Conservation (phyloP, 1,284 basidiomycete species). For the Microbotryum scabiosae region DNA sequence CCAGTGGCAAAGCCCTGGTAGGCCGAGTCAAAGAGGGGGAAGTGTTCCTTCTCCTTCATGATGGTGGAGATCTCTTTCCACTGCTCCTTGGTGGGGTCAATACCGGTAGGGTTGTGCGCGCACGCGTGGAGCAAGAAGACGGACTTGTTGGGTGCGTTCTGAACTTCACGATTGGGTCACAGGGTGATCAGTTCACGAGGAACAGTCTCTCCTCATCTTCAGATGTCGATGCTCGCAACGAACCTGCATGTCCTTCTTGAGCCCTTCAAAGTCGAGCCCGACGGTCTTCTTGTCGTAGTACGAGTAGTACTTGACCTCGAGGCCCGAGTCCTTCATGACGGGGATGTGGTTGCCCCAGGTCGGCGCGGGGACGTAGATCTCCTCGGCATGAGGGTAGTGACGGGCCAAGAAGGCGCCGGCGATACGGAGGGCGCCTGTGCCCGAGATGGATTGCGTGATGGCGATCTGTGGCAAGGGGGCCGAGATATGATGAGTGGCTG, state of each 20-base stretch:
- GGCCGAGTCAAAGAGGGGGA: slow-evolving; percentile 95
- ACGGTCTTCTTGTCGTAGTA: slow-evolving; percentile 91
- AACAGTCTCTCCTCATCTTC: neutral
- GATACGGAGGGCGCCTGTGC: slow-evolving; percentile 94
- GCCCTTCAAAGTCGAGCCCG: slow-evolving; percentile 72
- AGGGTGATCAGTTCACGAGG: no score
- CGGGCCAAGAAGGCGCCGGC: slow-evolving; percentile 87
- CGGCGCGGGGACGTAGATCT: slow-evolving; percentile 86
- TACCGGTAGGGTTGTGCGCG: slow-evolving; percentile 47
- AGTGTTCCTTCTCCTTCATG: slow-evolving; percentile 69
- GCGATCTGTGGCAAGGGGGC: slow-evolving; percentile 54
- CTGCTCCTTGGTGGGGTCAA: slow-evolving; percentile 68
- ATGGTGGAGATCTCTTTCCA: slow-evolving; percentile 75
- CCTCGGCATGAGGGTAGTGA: slow-evolving; percentile 79
- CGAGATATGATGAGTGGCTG: neutral
- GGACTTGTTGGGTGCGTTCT: slow-evolving; percentile 42
- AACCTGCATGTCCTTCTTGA: slow-evolving; percentile 56
- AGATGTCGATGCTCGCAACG: neutral
- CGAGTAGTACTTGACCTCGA: slow-evolving; percentile 84
- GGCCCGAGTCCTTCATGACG: slow-evolving; percentile 67
- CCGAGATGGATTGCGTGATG: slow-evolving; percentile 92
- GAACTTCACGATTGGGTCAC: no score
- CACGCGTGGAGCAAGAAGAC: slow-evolving; percentile 49
- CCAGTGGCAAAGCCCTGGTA: slow-evolving; percentile 87
- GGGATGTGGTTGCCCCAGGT: slow-evolving; percentile 96